Conservation (phyloP, 139 green algal genomes). For the Chlamydomonas incerta region DNA sequence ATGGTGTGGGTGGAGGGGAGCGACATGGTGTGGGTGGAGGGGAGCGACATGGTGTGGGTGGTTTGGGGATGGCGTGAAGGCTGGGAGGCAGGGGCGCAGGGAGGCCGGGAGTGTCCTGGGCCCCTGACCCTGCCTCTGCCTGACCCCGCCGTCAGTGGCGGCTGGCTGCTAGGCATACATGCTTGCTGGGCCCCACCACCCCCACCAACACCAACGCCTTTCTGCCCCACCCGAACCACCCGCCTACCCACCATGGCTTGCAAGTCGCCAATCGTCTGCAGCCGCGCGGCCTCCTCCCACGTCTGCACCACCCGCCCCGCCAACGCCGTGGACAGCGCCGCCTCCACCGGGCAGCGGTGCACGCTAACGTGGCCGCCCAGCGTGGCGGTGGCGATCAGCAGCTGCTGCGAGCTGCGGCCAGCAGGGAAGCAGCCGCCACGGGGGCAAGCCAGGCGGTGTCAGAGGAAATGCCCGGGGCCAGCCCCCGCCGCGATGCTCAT, state of each 20-base stretch:
- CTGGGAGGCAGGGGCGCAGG: too few species aligned
- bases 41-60: neutral
- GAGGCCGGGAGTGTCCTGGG: too few species aligned
- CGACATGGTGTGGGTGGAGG: neutral
- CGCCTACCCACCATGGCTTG: conserved; percentile 20
- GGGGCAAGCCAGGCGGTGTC: too few species aligned
- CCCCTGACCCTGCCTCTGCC: too few species aligned
- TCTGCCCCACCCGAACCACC: too few species aligned
- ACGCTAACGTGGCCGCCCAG: conserved; percentile 4
- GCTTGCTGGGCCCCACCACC: too few species aligned
- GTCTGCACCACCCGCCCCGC: neutral
- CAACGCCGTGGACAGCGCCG: neutral
- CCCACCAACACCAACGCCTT: neutral
- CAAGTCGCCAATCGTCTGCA: conserved; percentile 18
- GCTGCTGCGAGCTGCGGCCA: neutral
- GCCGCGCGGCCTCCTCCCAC: conserved; percentile 1
- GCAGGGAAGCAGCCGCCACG: too few species aligned
- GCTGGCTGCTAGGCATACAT: too few species aligned
- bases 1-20: neutral
- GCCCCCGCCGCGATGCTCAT: too few species aligned
- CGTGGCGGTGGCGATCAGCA: neutral
- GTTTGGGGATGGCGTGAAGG: too few species aligned
- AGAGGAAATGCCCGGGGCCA: too few species aligned
- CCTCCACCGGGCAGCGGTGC: neutral
- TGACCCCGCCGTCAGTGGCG: too few species aligned